Conservation (phyloP, 768 basidiomycete genomes). For the Russula foetens region DNA sequence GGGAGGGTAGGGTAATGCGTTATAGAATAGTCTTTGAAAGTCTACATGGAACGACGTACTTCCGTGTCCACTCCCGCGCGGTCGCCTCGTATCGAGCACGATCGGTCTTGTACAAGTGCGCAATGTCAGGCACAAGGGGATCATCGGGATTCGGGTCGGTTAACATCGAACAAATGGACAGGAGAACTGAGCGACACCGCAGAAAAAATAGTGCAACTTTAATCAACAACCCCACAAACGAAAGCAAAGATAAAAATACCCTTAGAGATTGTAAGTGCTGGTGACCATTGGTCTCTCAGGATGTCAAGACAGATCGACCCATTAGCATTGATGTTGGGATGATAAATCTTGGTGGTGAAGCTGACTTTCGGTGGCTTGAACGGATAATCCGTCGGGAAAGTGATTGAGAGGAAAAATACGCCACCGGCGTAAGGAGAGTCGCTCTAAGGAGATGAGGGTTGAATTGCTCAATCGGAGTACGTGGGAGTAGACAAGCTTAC, state of each 20-base stretch:
- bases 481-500: slow-evolving; percentile 42
- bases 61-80: slow-evolving; percentile 99
- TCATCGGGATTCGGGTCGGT: slow-evolving; percentile 99
- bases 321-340: slow-evolving; percentile 99
- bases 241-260: slow-evolving; percentile 39
- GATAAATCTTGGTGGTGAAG: slow-evolving; percentile 99
- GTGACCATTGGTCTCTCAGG: slow-evolving; percentile 97
- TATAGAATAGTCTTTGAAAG: background rate
- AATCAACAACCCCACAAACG: background rate
- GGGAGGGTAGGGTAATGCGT: background rate
- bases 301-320: slow-evolving; percentile 99
- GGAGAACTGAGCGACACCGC: slow-evolving; percentile 51
- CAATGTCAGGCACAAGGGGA: slow-evolving; percentile 96
- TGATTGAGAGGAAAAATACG: slow-evolving; percentile 96
- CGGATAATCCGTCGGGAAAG: slow-evolving; percentile 95
- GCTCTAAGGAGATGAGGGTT: slow-evolving; percentile 43
- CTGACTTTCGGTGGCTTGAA: slow-evolving; percentile 99
- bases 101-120: slow-evolving; percentile 99
- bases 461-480: slow-evolving; percentile 20
- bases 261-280: slow-evolving; percentile 98
- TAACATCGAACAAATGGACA: slow-evolving; percentile 98
- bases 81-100: slow-evolving; percentile 94
- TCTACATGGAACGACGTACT: slow-evolving; percentile 45
- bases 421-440: slow-evolving; percentile 98
- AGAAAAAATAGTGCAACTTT: background rate